phyloP scores from a whole-genome alignment of 768 basidiomycete genomes.

The Auricularia cornea region DNA sequence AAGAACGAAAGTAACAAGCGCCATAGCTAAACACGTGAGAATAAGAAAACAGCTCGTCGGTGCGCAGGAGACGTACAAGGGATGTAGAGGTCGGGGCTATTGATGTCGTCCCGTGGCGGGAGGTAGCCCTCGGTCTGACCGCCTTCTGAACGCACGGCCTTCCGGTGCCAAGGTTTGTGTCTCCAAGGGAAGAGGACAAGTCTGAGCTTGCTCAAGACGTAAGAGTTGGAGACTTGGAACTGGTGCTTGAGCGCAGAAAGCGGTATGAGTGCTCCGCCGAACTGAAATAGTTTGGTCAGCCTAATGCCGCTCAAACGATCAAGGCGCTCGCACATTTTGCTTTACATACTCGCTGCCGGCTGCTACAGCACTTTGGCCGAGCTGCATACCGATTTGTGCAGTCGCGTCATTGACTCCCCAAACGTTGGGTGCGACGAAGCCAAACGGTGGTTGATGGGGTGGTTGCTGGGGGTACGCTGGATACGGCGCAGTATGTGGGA shows the following conservation, averaged over 20 bases:
- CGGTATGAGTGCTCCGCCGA: slow-evolving; percentile 65
- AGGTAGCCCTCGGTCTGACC: slow-evolving; percentile 68
- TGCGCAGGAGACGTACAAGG: slow-evolving; percentile 50
- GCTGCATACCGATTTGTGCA: slow-evolving; percentile 92
- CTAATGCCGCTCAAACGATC: slow-evolving; percentile 3
- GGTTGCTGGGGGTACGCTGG: slow-evolving; percentile 30
- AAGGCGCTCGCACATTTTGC: slow-evolving; percentile 60
- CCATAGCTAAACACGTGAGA: slow-evolving; percentile 85
- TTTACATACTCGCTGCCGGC: slow-evolving; percentile 96
- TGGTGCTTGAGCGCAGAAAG: slow-evolving; percentile 73
- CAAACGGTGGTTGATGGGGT: slow-evolving; percentile 27
- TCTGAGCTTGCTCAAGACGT: slow-evolving; percentile 83
- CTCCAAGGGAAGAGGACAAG: slow-evolving; percentile 94
- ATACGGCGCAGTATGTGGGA: slow-evolving; percentile 16
- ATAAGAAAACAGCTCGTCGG: background rate
- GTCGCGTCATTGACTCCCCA: slow-evolving; percentile 92
- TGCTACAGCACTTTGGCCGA: slow-evolving; percentile 83
- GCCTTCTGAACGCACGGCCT: slow-evolving; percentile 54
- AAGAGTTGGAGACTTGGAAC: slow-evolving; percentile 94
- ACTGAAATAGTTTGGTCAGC: slow-evolving; percentile 34
- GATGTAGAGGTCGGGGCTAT: slow-evolving; percentile 94
- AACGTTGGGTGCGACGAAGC: slow-evolving; percentile 38
- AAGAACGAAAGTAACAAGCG: slow-evolving; percentile 90
- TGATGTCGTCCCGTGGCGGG: slow-evolving; percentile 87
- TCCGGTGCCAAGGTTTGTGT: slow-evolving; percentile 80